Conservation (phyloP, 306 rosid species). For the Sophora flavescens region DNA sequence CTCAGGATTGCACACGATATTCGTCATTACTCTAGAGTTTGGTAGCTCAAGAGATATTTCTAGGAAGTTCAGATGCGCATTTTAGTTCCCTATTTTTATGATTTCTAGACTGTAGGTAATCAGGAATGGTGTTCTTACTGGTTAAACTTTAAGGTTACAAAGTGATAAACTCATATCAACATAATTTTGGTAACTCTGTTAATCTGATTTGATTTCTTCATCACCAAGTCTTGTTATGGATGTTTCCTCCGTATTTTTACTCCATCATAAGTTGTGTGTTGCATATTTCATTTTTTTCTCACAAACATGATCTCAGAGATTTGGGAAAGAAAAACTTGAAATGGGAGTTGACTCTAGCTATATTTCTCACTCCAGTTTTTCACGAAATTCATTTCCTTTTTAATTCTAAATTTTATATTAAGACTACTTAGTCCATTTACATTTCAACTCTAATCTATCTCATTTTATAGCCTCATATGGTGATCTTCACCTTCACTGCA, state of each 20-base stretch:
- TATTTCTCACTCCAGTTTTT: background rate
- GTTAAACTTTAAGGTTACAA: conserved; percentile 32
- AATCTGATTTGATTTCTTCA: background rate
- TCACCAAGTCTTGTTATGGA: background rate
- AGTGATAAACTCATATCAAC: conserved; percentile 26
- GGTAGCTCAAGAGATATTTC: conserved; percentile 42
- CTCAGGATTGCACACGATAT: conserved; percentile 56
- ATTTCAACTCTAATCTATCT: too few relatives aligned
- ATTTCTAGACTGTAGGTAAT: conserved; percentile 40
- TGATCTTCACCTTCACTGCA: too few relatives aligned
- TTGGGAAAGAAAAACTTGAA: too few relatives aligned
- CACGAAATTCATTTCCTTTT: background rate
- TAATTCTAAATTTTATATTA: too few relatives aligned
- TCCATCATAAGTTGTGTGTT: background rate
- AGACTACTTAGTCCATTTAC: background rate
- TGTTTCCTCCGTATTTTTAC: background rate
- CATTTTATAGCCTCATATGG: too few relatives aligned
- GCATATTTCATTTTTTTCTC: background rate
- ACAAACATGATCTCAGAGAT: background rate
- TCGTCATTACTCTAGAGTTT: conserved; percentile 29
- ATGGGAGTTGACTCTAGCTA: background rate
- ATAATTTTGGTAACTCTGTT: background rate
- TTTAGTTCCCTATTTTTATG: conserved; percentile 29
- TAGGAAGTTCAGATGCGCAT: background rate
- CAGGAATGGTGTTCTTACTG: conserved; percentile 35